A percentile compares a stretch with the other conserved stretches of the same genome.
Conservation (phyloP, 805 yeast genomes). For the Hyphopichia homilentoma region DNA sequence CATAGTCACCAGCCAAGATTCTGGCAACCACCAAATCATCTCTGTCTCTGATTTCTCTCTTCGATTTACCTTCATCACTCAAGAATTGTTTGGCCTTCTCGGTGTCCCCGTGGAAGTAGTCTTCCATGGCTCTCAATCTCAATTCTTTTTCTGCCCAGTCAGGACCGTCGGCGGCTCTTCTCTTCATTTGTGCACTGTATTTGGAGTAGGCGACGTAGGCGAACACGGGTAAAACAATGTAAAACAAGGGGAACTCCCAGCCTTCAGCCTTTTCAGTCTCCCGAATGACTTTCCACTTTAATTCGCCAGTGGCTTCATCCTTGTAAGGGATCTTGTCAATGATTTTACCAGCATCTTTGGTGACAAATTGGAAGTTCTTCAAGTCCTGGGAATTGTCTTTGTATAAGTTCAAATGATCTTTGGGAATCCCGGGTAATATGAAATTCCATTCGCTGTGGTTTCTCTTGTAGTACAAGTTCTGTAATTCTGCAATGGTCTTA, state of each 20-base stretch:
- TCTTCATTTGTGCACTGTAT: conserved; percentile 40
- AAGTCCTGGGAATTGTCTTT: conserved; percentile 61
- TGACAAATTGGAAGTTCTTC: conserved; percentile 47
- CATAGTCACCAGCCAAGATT: conserved; percentile 81
- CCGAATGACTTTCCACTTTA: conserved; percentile 74
- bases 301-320: conserved; percentile 73
- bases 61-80: conserved; percentile 48
- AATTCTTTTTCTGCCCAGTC: conserved; percentile 87
- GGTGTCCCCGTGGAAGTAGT: conserved; percentile 51
- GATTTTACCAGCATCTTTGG: conserved; percentile 53
- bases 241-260: conserved; percentile 76
- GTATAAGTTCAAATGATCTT: conserved; percentile 52
- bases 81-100: conserved; percentile 52
- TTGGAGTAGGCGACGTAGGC: conserved; percentile 50
- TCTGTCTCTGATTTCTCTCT: conserved; percentile 57
- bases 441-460: conserved; percentile 51
- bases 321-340: conserved; percentile 82
- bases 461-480: conserved; percentile 53
- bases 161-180: conserved; percentile 41
- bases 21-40: conserved; percentile 79
- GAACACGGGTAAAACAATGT: conserved; percentile 68
- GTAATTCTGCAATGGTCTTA: conserved; percentile 68
- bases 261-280: conserved; percentile 74
- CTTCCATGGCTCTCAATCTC: conserved; percentile 69
- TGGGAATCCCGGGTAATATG: conserved; percentile 45